Conservation (phyloP, 2,329 filamentous ascomycete species). For the Tolypocladium inflatum region DNA sequence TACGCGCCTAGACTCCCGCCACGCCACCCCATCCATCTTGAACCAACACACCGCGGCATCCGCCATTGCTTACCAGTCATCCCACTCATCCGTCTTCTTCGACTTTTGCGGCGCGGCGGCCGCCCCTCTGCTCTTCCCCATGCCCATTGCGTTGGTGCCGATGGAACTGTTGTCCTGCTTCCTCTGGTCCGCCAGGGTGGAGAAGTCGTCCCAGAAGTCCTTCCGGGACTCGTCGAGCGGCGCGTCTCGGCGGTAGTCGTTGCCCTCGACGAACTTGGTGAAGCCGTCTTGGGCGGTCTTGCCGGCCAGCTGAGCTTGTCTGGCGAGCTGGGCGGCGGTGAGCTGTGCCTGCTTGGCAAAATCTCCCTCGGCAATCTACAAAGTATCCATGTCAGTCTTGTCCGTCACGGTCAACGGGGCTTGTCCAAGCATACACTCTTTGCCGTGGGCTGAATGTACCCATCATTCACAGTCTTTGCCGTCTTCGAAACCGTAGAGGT, state of each 20-base stretch:
- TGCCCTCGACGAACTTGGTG: conserved; percentile 79
- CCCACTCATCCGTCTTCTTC: conserved; percentile 50
- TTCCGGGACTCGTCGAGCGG: conserved; percentile 57
- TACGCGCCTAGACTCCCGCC: conserved; percentile 17
- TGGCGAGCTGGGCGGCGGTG: conserved; percentile 56
- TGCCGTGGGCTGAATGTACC: conserved; percentile 87
- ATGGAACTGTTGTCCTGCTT: conserved; percentile 38
- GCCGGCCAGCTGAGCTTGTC: conserved; percentile 59
- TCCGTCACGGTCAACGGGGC: neutral
- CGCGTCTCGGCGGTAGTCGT: conserved; percentile 28
- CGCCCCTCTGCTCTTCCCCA: conserved; percentile 30
- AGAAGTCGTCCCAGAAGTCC: conserved; percentile 90
- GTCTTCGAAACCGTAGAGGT: conserved; percentile 79
- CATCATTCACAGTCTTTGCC: conserved; percentile 83
- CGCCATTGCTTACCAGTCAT: conserved; percentile 41
- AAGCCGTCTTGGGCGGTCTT: conserved; percentile 71
- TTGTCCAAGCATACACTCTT: conserved; percentile 14
- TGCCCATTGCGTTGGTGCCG: conserved; percentile 51
- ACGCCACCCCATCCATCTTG: conserved; percentile 16
- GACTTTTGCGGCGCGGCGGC: conserved; percentile 25
- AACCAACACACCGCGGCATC: neutral
- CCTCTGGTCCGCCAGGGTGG: conserved; percentile 53
- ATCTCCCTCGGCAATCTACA: conserved; percentile 69
- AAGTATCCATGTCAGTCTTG: conserved; percentile 11
- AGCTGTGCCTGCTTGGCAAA: conserved; percentile 58